These are phyloP conservation scores for Cetradonia linearis DNA, from an alignment of 495 filamentous ascomycete species.

Conservation along the genomic window DNA sequence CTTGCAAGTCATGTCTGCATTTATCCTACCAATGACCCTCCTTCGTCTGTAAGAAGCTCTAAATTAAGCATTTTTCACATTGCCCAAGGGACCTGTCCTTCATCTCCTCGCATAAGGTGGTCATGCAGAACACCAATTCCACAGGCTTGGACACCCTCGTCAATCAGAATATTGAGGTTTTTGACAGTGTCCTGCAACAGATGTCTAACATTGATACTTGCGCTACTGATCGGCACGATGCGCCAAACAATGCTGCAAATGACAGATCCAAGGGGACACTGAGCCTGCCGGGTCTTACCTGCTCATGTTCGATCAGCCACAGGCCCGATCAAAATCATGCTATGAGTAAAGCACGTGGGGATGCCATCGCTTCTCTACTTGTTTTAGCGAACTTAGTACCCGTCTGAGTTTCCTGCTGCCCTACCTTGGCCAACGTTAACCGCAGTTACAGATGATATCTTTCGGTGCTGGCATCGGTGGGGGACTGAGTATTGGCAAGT, in stretches of 20 bases:
- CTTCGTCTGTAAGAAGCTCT: too few relatives aligned
- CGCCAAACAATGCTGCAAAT: neutral
- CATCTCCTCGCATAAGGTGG: neutral
- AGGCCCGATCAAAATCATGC: neutral
- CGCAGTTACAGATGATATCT: constrained; percentile 28
- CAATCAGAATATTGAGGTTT: neutral
- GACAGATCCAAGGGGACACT: neutral
- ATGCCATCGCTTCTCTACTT: constrained; percentile 4
- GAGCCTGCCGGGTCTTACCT: too few relatives aligned
- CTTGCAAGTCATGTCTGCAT: too few relatives aligned
- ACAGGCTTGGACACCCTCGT: neutral
- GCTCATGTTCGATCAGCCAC: neutral
- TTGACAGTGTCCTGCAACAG: neutral
- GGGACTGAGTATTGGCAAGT: constrained; percentile 24
- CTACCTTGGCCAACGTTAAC: constrained; percentile 13
- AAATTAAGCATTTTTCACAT: neutral
- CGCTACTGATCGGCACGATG: neutral
- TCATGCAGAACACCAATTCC: neutral
- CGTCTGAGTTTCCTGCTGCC: neutral
- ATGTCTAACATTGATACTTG: neutral
- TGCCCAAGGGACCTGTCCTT: neutral
- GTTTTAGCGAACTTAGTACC: constrained; percentile 7
- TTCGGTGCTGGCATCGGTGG: constrained; percentile 27
- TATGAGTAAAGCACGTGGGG: neutral
- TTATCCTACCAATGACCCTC: too few relatives aligned